Percentiles rank a stretch among this genome's conserved stretches.
These are phyloP conservation scores for Mycosphaerella arachidis DNA, from an alignment of 2,329 filamentous ascomycete species.

Conservation along the genomic window DNA sequence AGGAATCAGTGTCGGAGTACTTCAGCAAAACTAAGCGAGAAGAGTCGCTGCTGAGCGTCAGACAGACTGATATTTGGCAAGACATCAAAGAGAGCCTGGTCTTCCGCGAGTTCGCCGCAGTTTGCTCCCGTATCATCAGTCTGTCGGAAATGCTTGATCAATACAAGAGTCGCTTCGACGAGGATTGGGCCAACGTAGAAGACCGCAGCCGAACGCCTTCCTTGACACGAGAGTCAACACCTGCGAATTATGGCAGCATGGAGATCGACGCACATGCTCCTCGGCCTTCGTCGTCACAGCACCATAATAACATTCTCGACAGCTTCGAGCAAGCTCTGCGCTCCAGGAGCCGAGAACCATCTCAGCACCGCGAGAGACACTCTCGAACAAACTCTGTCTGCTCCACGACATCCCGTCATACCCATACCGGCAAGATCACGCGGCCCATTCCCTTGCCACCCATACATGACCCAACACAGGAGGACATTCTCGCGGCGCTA, in stretches of 20 bases:
- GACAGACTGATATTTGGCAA: slow-evolving; percentile 48
- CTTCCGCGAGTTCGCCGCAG: slow-evolving; percentile 43
- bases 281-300: slow-evolving; percentile 11
- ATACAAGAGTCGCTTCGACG: slow-evolving; percentile 23
- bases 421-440: slow-evolving; percentile 17
- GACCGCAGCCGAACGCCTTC: slow-evolving; percentile 15
- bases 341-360: neutral
- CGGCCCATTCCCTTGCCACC: slow-evolving; percentile 25
- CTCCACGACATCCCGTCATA: slow-evolving; percentile 18
- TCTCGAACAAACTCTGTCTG: slow-evolving; percentile 27
- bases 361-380: slow-evolving; percentile 12
- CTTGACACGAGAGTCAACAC: slow-evolving; percentile 15
- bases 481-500: slow-evolving; percentile 34
- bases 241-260: slow-evolving; percentile 6
- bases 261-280: slow-evolving; percentile 1
- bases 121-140: slow-evolving; percentile 40
- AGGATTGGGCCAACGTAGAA: slow-evolving; percentile 16
- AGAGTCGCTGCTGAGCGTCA: slow-evolving; percentile 44
- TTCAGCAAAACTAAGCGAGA: slow-evolving; percentile 42
- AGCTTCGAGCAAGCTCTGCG: slow-evolving; percentile 13
- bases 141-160: slow-evolving; percentile 36
- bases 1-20: slow-evolving; percentile 49
- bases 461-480: slow-evolving; percentile 29
- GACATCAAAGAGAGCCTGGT: slow-evolving; percentile 48
- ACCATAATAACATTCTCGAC: slow-evolving; percentile 1